phyloP scores from a whole-genome alignment of 2,329 filamentous ascomycete species.

The Magnaporthiopsis rhizophila region DNA sequence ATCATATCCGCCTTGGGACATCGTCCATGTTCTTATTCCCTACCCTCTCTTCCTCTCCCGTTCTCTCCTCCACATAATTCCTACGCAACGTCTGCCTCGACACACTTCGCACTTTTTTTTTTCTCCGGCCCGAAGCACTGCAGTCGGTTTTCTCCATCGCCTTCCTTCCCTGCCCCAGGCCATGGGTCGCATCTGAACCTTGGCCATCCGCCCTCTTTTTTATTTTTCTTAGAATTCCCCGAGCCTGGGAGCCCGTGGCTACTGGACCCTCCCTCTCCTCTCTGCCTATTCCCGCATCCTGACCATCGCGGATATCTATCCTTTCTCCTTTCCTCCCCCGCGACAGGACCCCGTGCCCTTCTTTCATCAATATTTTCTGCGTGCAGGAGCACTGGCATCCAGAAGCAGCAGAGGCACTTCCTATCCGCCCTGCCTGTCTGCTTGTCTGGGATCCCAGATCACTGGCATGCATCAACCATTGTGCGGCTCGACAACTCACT shows the following conservation, averaged over 20 bases:
- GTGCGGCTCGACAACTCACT: constrained; percentile 1
- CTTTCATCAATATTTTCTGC: background rate
- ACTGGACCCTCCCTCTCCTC: background rate
- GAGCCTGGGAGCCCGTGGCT: background rate
- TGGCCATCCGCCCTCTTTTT: background rate
- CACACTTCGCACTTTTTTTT: background rate
- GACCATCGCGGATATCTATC: background rate
- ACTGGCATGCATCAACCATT: background rate
- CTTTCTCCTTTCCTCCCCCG: background rate
- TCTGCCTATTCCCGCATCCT: background rate
- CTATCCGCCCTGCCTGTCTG: too few species aligned
- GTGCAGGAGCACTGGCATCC: background rate
- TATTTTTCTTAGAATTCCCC: background rate
- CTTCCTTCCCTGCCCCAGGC: background rate
- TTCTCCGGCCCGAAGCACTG: background rate
- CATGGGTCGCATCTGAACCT: background rate
- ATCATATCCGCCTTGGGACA: constrained; percentile 9
- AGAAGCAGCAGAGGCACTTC: background rate
- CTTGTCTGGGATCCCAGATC: background rate
- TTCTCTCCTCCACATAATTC: constrained; percentile 5
- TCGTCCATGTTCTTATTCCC: constrained; percentile 7
- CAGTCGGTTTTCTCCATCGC: background rate
- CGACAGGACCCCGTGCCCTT: background rate
- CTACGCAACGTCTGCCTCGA: background rate
- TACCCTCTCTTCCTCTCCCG: constrained; percentile 5